Percentiles rank a stretch among this genome's conserved stretches.
These are phyloP conservation scores for Pseudopyricularia cyperi DNA, from an alignment of 2,329 filamentous ascomycete genomes.

Conservation along the genomic window DNA sequence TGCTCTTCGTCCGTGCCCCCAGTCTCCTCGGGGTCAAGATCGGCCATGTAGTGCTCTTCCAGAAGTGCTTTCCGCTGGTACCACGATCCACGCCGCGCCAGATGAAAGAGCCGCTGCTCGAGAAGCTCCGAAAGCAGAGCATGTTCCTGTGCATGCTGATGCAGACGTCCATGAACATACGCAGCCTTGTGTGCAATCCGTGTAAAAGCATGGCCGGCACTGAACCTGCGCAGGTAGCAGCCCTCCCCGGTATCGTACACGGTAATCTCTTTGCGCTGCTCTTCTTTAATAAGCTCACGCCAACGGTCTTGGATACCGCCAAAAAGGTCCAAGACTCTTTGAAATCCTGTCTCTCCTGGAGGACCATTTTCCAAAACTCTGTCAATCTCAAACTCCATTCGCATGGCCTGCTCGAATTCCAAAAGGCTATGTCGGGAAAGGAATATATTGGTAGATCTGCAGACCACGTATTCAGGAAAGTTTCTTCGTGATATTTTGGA, in stretches of 20 bases:
- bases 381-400: slow-evolving; percentile 72
- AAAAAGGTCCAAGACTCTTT: slow-evolving; percentile 58
- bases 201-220: slow-evolving; percentile 85
- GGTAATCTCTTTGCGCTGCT: slow-evolving; percentile 62
- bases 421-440: slow-evolving; percentile 59
- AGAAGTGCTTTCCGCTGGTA: slow-evolving; percentile 90
- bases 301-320: slow-evolving; percentile 70
- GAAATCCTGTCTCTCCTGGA: slow-evolving; percentile 50
- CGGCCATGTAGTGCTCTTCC: slow-evolving; percentile 89
- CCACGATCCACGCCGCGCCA: slow-evolving; percentile 76
- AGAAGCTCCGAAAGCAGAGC: slow-evolving; percentile 62
- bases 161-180: slow-evolving; percentile 66
- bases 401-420: slow-evolving; percentile 80
- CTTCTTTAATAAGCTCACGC: slow-evolving; percentile 58
- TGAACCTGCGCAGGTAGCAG: slow-evolving; percentile 79
- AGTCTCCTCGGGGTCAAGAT: slow-evolving; percentile 30
- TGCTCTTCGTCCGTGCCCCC: slow-evolving; percentile 21
- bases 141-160: slow-evolving; percentile 68
- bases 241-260: slow-evolving; percentile 76
- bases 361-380: slow-evolving; percentile 67
- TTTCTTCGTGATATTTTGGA: slow-evolving; percentile 79
- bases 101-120: slow-evolving; percentile 70
- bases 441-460: slow-evolving; percentile 82
- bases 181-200: slow-evolving; percentile 83
- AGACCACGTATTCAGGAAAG: slow-evolving; percentile 85